Percentiles rank a stretch among this genome's conserved stretches.
Evolutionary conservation across 495 filamentous ascomycete genomes (phyloP).

Genomic region (Rostrohypoxylon terebratum): DNA sequence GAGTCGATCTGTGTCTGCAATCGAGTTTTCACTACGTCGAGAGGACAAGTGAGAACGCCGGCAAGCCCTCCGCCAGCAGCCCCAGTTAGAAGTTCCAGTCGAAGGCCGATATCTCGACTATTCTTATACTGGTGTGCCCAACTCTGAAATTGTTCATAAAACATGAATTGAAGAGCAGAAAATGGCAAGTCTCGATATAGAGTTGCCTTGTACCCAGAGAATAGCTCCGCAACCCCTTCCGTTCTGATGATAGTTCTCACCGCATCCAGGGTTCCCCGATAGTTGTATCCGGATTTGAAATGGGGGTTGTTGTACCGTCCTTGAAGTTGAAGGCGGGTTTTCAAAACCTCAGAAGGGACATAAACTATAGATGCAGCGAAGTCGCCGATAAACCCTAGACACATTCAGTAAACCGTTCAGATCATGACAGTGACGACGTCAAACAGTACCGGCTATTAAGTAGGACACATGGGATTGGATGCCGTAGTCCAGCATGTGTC

Average conservation of each 20-base stretch:
- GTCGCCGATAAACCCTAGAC: conserved; percentile 87
- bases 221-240: conserved; percentile 87
- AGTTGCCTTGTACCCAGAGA: conserved; percentile 94
- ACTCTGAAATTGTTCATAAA: conserved; percentile 92
- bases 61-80: conserved; percentile 94
- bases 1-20: conserved; percentile 93
- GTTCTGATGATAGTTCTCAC: conserved; percentile 81
- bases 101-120: conserved; percentile 81
- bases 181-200: conserved; percentile 95
- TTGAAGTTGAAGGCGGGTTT: conserved; percentile 93
- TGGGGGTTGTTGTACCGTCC: conserved; percentile 94
- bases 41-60: conserved; percentile 91
- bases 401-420: conserved; percentile 37
- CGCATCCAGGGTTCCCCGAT: conserved; percentile 82
- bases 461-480: conserved; percentile 84
- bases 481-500: conserved; percentile 84
- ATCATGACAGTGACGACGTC: background rate
- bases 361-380: conserved; percentile 92
- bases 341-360: conserved; percentile 95
- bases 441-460: conserved; percentile 75
- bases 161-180: conserved; percentile 95
- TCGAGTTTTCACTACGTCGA: conserved; percentile 97
- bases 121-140: conserved; percentile 78
- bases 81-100: conserved; percentile 88
- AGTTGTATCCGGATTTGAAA: conserved; percentile 95